Percentiles rank a stretch among this genome's conserved stretches.
Conservation (phyloP, 495 filamentous ascomycete genomes). For the Pyronema domesticum region DNA sequence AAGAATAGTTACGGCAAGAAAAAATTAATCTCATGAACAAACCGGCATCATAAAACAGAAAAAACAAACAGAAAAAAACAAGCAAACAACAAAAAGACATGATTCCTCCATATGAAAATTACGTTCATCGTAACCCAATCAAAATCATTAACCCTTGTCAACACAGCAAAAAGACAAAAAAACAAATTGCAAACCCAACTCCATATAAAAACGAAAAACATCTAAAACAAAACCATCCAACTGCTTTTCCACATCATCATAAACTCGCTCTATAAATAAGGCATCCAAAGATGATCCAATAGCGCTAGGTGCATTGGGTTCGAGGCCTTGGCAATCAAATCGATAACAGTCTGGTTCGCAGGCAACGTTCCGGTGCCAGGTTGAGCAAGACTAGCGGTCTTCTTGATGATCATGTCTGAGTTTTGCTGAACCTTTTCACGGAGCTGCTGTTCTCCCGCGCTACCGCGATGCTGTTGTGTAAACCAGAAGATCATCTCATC, state of each 20-base stretch:
- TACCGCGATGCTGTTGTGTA: slow-evolving; percentile 56
- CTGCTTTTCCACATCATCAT: neutral
- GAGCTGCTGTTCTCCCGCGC: slow-evolving; percentile 49
- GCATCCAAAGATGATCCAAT: slow-evolving; percentile 93
- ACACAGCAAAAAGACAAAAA: too few species aligned
- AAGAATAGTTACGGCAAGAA: too few species aligned
- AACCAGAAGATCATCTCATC: slow-evolving; percentile 99
- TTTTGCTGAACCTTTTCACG: slow-evolving; percentile 77
- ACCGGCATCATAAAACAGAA: neutral
- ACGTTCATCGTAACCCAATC: too few species aligned
- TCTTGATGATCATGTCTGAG: slow-evolving; percentile 76
- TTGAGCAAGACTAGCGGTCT: slow-evolving; percentile 62
- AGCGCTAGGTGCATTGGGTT: slow-evolving; percentile 69
- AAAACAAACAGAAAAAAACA: neutral
- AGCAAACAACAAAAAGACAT: too few species aligned
- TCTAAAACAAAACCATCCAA: neutral
- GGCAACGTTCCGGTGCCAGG: slow-evolving; percentile 48
- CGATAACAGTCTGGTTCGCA: slow-evolving; percentile 90
- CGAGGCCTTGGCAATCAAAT: slow-evolving; percentile 66
- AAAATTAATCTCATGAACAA: too few species aligned
- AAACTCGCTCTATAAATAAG: slow-evolving; percentile 49
- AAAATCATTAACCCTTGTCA: too few species aligned
- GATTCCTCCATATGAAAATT: neutral
- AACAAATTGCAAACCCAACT: neutral
- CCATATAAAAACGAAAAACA: neutral